Evolutionary conservation across 2,329 filamentous ascomycete genomes (phyloP).

Genomic region (Boeremia exigua): DNA sequence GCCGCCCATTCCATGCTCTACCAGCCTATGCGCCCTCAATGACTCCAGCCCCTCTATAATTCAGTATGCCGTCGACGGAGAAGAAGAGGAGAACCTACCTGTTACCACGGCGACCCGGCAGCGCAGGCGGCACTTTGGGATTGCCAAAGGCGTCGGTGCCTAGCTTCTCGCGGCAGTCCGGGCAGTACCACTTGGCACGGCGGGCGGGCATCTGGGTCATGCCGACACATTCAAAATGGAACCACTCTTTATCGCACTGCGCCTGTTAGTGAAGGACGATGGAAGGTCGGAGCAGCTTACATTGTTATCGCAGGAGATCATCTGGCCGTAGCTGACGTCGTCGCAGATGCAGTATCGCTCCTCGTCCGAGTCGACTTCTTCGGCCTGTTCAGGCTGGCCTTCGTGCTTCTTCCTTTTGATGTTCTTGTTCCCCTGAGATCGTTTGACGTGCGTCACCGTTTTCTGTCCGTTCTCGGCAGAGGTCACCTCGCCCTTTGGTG

Average conservation of each 20-base stretch:
- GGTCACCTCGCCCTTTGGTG: constrained; percentile 74
- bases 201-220: constrained; percentile 69
- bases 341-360: constrained; percentile 79
- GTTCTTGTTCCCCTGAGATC: constrained; percentile 57
- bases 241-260: constrained; percentile 83
- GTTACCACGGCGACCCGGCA: constrained; percentile 42
- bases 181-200: constrained; percentile 85
- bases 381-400: constrained; percentile 32
- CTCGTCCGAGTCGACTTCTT: constrained; percentile 74
- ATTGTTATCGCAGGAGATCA: constrained; percentile 83
- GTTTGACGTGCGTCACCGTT: constrained; percentile 72
- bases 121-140: constrained; percentile 37
- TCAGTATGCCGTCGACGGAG: constrained; percentile 34
- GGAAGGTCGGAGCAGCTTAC: constrained; percentile 49
- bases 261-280: constrained; percentile 21
- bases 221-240: constrained; percentile 79
- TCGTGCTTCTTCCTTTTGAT: constrained; percentile 57
- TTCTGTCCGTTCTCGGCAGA: constrained; percentile 64
- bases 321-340: constrained; percentile 78
- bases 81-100: constrained; percentile 38
- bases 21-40: constrained; percentile 21
- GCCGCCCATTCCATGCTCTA: not conserved
- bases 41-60: constrained; percentile 44
- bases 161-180: constrained; percentile 63
- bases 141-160: constrained; percentile 44